Evolutionary conservation across 148 eudicot genomes (phyloP).

Genomic region (Persicaria maculosa): DNA sequence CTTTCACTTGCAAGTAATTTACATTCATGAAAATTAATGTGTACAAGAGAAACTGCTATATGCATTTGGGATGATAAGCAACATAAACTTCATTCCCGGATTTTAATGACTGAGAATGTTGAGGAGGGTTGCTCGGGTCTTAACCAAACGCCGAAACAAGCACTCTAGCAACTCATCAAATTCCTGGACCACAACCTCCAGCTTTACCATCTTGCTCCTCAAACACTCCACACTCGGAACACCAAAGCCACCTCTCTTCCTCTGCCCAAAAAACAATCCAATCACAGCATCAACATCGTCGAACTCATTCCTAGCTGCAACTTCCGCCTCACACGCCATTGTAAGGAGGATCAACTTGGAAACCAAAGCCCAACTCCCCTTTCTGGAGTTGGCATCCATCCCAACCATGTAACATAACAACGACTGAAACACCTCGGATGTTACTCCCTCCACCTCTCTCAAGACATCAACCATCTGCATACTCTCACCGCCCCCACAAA

Average conservation of each 20-base stretch:
- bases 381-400: not conserved
- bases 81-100: not conserved
- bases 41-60: slow-evolving; percentile 1
- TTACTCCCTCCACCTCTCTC: slow-evolving; percentile 18
- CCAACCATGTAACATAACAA: slow-evolving; percentile 14
- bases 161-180: slow-evolving; percentile 25
- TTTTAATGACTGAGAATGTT: slow-evolving; percentile 21
- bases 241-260: slow-evolving; percentile 9
- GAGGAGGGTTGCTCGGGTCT: slow-evolving; percentile 28
- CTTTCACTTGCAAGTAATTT: not conserved
- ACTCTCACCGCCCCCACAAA: not conserved
- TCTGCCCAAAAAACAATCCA: slow-evolving; percentile 3
- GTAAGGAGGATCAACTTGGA: slow-evolving; percentile 11
- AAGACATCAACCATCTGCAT: slow-evolving; percentile 10
- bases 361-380: slow-evolving; percentile 17
- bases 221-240: slow-evolving; percentile 11
- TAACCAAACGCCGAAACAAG: slow-evolving; percentile 25
- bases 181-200: slow-evolving; percentile 24
- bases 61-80: not conserved
- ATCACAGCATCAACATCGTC: slow-evolving; percentile 9
- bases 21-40: not conserved
- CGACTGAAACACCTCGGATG: slow-evolving; percentile 15
- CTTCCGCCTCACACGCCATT: slow-evolving; percentile 6
- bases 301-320: slow-evolving; percentile 2
- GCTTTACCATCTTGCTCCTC: slow-evolving; percentile 13